A percentile compares a stretch with the other conserved stretches of the same genome.
Conservation (phyloP, 108 stramenopile species). For the Skeletonema potamos region DNA sequence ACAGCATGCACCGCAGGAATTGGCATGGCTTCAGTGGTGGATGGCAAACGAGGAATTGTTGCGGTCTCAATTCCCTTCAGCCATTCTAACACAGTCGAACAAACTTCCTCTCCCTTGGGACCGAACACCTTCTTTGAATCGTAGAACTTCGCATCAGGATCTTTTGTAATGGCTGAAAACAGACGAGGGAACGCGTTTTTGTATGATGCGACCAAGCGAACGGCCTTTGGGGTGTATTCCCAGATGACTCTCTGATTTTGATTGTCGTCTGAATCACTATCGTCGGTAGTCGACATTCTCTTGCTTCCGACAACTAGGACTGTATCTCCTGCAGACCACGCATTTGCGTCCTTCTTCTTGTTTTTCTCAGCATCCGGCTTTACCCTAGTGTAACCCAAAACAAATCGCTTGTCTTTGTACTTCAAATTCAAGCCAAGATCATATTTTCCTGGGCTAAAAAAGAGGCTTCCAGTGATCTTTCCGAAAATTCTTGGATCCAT, state of each 20-base stretch:
- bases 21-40: constrained; percentile 89
- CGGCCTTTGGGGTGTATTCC: constrained; percentile 94
- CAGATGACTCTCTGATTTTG: constrained; percentile 64
- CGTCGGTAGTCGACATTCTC: constrained; percentile 31
- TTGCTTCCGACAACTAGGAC: constrained; percentile 79
- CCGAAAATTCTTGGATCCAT: constrained; percentile 82
- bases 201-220: constrained; percentile 90
- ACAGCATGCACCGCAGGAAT: constrained; percentile 88
- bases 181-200: constrained; percentile 87
- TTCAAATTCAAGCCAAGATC: constrained; percentile 96
- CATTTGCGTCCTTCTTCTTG: constrained; percentile 51
- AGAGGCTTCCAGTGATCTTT: constrained; percentile 80
- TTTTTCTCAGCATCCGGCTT: constrained; percentile 38
- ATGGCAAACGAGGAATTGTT: constrained; percentile 87
- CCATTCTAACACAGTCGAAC: constrained; percentile 84
- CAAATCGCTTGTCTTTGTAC: constrained; percentile 73
- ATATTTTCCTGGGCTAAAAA: constrained; percentile 80
- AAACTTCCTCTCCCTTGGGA: constrained; percentile 65
- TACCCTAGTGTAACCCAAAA: constrained; percentile 86
- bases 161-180: constrained; percentile 70
- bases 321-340: constrained; percentile 86
- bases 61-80: constrained; percentile 84
- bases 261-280: constrained; percentile 44
- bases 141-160: constrained; percentile 86
- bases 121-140: constrained; percentile 81